These are phyloP conservation scores for Schizochytrium sp. DNA, from an alignment of 108 stramenopile species.

Conservation along the genomic window DNA sequence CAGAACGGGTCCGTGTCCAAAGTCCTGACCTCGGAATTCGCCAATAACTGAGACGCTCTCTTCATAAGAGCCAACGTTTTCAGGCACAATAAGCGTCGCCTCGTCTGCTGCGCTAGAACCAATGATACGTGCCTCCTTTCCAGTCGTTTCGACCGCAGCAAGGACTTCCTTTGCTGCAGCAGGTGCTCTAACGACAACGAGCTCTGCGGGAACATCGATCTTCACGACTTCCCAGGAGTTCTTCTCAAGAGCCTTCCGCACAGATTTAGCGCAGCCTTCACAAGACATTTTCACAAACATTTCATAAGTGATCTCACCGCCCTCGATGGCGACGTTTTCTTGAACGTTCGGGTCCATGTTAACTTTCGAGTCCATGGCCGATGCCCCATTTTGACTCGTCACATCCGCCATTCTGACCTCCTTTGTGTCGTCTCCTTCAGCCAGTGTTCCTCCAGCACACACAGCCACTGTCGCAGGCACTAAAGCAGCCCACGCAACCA, in stretches of 20 bases:
- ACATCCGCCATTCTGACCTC: too few relatives aligned
- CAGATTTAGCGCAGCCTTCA: background rate
- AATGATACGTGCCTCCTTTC: slow-evolving; percentile 18
- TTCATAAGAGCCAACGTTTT: slow-evolving; percentile 16
- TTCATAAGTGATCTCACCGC: slow-evolving; percentile 36
- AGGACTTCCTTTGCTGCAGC: slow-evolving; percentile 29
- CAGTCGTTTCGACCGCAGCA: background rate
- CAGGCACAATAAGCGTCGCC: background rate
- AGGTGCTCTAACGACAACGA: background rate
- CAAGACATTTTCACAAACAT: slow-evolving; percentile 25
- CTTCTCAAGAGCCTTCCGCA: slow-evolving; percentile 25
- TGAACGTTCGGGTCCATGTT: too few relatives aligned
- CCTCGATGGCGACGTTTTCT: background rate
- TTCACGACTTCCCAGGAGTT: background rate
- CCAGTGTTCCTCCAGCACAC: too few relatives aligned
- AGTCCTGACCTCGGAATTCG: slow-evolving; percentile 41
- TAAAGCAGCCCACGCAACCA: too few relatives aligned
- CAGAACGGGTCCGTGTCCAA: slow-evolving; percentile 18
- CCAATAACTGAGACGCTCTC: slow-evolving; percentile 2
- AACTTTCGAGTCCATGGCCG: too few relatives aligned
- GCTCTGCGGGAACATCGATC: background rate
- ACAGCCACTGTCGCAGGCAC: too few relatives aligned
- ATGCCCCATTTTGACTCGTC: too few relatives aligned
- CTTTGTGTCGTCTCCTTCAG: too few relatives aligned
- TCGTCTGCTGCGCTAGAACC: slow-evolving; percentile 8